phyloP scores from a whole-genome alignment of 2,329 filamentous ascomycete species.

The Phoma sp. region DNA sequence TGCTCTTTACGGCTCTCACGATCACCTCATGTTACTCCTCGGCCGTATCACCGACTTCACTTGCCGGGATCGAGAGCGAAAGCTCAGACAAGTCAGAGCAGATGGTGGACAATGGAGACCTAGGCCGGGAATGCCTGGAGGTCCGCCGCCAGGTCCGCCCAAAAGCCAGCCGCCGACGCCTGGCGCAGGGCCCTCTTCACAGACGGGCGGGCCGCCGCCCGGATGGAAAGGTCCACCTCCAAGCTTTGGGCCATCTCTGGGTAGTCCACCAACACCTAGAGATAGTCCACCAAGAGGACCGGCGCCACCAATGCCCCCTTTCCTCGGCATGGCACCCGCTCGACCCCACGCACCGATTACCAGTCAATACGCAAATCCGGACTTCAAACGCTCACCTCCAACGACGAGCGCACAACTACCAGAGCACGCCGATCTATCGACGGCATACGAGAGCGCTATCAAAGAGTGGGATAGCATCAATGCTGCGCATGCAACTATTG shows the following conservation, averaged over 20 bases:
- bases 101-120: slow-evolving; percentile 65
- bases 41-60: slow-evolving; percentile 81
- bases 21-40: slow-evolving; percentile 83
- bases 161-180: slow-evolving; percentile 28
- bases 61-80: slow-evolving; percentile 76
- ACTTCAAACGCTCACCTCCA: slow-evolving; percentile 25
- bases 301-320: slow-evolving; percentile 49
- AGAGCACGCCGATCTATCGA: slow-evolving; percentile 60
- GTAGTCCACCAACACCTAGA: slow-evolving; percentile 19
- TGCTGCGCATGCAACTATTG: slow-evolving; percentile 71
- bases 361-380: slow-evolving; percentile 47
- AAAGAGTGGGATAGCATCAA: slow-evolving; percentile 80
- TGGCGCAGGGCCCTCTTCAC: slow-evolving; percentile 31
- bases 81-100: slow-evolving; percentile 69
- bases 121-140: slow-evolving; percentile 54
- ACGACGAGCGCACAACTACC: slow-evolving; percentile 24
- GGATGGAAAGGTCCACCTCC: slow-evolving; percentile 16
- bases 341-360: slow-evolving; percentile 51
- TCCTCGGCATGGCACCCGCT: slow-evolving; percentile 59
- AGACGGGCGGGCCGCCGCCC: slow-evolving; percentile 25
- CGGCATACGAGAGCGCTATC: slow-evolving; percentile 71
- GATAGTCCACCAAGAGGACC: slow-evolving; percentile 21
- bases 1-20: slow-evolving; percentile 84
- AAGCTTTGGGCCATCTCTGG: slow-evolving; percentile 21
- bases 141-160: slow-evolving; percentile 39